These are phyloP conservation scores for Teunomyces gatunensis DNA, from an alignment of 805 yeast genomes.

Conservation along the genomic window DNA sequence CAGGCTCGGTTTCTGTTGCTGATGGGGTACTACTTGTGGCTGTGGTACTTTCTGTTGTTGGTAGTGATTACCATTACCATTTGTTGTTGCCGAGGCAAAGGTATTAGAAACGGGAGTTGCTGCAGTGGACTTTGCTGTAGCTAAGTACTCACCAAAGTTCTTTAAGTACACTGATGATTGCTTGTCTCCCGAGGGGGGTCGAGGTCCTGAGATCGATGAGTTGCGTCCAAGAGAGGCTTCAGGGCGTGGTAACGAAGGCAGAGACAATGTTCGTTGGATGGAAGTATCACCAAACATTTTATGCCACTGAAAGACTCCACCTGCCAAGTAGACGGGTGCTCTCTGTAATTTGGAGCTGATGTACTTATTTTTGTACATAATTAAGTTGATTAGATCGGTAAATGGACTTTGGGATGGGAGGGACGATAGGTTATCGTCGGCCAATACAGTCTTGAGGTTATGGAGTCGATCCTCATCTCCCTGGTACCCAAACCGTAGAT, in stretches of 20 bases:
- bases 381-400: slow-evolving; percentile 38
- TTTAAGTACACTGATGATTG: slow-evolving; percentile 24
- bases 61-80: background rate
- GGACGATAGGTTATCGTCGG: slow-evolving; percentile 34
- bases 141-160: slow-evolving; percentile 26
- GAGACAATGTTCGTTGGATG: background rate
- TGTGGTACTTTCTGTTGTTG: background rate
- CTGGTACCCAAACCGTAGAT: slow-evolving; percentile 39
- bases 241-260: background rate
- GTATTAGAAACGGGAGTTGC: slow-evolving; percentile 16
- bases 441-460: slow-evolving; percentile 35
- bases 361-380: slow-evolving; percentile 30
- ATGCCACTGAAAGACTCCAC: slow-evolving; percentile 38
- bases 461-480: slow-evolving; percentile 26
- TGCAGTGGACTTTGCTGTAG: slow-evolving; percentile 22
- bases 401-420: slow-evolving; percentile 57
- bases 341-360: slow-evolving; percentile 31
- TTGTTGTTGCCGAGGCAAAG: slow-evolving; percentile 2
- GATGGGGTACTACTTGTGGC: background rate
- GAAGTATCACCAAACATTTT: slow-evolving; percentile 25
- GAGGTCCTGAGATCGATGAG: background rate
- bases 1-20: background rate
- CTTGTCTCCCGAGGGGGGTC: background rate
- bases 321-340: slow-evolving; percentile 33
- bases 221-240: background rate